Evolutionary conservation across 2,329 filamentous ascomycete genomes (phyloP).

Genomic region (Dothiorella sarmentorum): DNA sequence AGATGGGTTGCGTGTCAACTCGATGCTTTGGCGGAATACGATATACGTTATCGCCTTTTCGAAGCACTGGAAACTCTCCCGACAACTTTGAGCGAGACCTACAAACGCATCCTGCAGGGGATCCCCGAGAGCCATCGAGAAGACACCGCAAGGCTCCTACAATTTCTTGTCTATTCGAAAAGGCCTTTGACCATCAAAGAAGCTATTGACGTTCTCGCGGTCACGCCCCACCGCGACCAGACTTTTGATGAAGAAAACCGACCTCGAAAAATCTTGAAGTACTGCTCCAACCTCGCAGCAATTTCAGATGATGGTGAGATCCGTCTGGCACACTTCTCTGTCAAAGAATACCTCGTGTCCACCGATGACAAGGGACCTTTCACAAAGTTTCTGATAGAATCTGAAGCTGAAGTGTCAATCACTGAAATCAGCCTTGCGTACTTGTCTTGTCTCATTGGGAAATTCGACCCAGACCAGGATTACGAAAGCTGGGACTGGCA

Average conservation of each 20-base stretch:
- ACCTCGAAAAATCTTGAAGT: conserved; percentile 33
- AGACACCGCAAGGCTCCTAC: conserved; percentile 26
- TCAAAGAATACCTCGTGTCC: conserved; percentile 36
- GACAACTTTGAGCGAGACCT: conserved; percentile 28
- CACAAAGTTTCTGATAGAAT: conserved; percentile 23
- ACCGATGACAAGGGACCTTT: no score
- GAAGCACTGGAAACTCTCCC: conserved; percentile 25
- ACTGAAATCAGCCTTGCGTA: conserved; percentile 27
- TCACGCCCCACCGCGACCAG: conserved; percentile 26
- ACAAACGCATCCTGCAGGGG: conserved; percentile 27
- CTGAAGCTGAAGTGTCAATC: conserved; percentile 24
- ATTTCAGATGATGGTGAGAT: not conserved
- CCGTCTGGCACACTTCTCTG: conserved; percentile 33
- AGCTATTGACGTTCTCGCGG: conserved; percentile 27
- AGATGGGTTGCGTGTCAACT: conserved; percentile 29
- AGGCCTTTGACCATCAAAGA: conserved; percentile 26
- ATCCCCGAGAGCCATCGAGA: conserved; percentile 23
- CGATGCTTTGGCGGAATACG: conserved; percentile 24
- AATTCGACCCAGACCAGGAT: no score
- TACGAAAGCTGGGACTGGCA: no score
- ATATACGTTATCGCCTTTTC: conserved; percentile 23
- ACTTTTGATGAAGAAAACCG: conserved; percentile 35
- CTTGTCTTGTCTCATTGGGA: conserved; percentile 20
- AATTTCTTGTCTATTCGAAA: conserved; percentile 27
- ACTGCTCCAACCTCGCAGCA: conserved; percentile 26